Conservation (phyloP, 768 basidiomycete genomes). For the Suillus clintonianus region DNA sequence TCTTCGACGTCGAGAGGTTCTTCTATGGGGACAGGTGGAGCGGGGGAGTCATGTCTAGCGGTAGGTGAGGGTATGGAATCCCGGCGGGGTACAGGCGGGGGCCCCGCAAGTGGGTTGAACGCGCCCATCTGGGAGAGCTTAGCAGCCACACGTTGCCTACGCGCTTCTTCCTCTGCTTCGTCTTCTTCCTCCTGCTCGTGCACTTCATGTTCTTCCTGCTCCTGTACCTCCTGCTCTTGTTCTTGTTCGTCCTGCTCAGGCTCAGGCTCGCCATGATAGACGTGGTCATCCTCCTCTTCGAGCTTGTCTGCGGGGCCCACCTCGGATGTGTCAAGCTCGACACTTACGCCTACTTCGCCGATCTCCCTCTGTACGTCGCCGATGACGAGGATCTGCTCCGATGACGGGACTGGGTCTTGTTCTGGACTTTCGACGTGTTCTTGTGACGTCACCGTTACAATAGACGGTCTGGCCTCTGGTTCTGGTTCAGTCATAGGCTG, state of each 20-base stretch:
- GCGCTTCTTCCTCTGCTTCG: slow-evolving; percentile 55
- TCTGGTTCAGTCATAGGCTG: background rate
- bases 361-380: slow-evolving; percentile 17
- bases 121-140: slow-evolving; percentile 63
- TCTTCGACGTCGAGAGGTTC: slow-evolving; percentile 18
- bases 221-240: slow-evolving; percentile 7
- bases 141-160: slow-evolving; percentile 60
- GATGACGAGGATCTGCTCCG: slow-evolving; percentile 4
- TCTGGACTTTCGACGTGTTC: slow-evolving; percentile 6
- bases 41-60: slow-evolving; percentile 2
- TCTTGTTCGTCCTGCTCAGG: slow-evolving; percentile 11
- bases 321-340: slow-evolving; percentile 7
- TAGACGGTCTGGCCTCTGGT: background rate
- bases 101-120: slow-evolving; percentile 53
- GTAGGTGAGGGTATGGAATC: background rate
- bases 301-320: slow-evolving; percentile 12
- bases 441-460: slow-evolving; percentile 4
- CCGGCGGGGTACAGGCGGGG: slow-evolving; percentile 25
- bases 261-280: slow-evolving; percentile 9
- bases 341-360: slow-evolving; percentile 4
- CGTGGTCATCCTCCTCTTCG: slow-evolving; percentile 15
- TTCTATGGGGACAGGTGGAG: slow-evolving; percentile 10
- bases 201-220: slow-evolving; percentile 15
- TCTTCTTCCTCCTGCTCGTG: slow-evolving; percentile 14
- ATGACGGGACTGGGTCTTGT: background rate